Base-by-base conservation (phyloP, 2,329 filamentous ascomycete genomes). In the Aspergillus sclerotialis region DNA sequence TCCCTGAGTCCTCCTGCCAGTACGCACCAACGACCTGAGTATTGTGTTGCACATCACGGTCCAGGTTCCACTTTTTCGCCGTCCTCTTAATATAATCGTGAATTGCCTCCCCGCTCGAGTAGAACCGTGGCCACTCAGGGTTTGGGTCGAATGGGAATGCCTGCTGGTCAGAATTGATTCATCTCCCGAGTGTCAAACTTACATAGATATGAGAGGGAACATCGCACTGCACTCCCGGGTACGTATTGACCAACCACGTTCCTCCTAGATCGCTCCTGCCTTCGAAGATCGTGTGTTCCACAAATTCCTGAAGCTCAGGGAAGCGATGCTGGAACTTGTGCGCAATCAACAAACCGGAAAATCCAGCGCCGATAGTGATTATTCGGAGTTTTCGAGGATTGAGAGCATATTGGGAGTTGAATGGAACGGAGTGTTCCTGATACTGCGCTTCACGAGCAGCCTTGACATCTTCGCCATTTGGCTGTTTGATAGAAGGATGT, bases 271-370 rank as follows among this genome's bases (percentile, higher is more conserved):
- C 46, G 9, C 32, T 59, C 53, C 39, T 61, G 58, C 34, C 37
- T 43, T 70, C 67, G 35, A 67, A 70, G 33, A 70, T 63, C 1
- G 56, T 50, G 29, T 63, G 51, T 4, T 60, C 56, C n/a, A n/a
- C n/a, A n/a, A n/a, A n/a, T n/a, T n/a, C n/a, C n/a, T n/a, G n/a
- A n/a, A n/a, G n/a, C n/a, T n/a, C n/a, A n/a, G n/a, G n/a, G 18
- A 65, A 38, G 11, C 57, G 51, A 36, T 64, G 53, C 35, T 64
- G 55, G 30, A 67, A 43, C 39, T 65, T 64, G 40, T 66, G 56
- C 3, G 63, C 62, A 14, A 67, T 44, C 18, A 55, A 53, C 40
- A 68, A 48, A 1, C 59, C 63, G 4, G 55, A 58, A 24, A 45
- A 46, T 1, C 45, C 45, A 2, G 45, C 45, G 8, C 45, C 45